Conservation (phyloP, 108 stramenopile species). For the Seminavis robusta region DNA sequence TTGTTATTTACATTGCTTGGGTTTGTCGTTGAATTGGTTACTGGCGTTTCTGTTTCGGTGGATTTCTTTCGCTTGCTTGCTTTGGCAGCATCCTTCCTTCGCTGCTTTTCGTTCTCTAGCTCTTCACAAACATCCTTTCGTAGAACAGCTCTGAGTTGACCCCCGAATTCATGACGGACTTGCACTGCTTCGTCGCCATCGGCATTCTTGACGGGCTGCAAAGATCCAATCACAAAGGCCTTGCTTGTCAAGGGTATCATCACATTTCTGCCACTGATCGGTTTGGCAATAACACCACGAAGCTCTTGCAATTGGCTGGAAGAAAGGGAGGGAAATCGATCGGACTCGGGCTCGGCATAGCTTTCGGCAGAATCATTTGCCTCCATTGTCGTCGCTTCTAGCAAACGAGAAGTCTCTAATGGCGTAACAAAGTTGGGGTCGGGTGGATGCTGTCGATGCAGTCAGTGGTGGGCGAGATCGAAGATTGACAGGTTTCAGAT, state of each 20-base stretch:
- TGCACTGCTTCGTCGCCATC: conserved; percentile 4
- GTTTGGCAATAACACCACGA: conserved; percentile 5
- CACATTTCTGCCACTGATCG: conserved; percentile 16
- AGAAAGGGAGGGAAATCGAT: no score
- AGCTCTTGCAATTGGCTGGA: no score
- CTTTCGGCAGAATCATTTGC: no score
- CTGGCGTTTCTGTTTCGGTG: neutral
- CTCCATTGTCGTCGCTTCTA: no score
- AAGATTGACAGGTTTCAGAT: no score
- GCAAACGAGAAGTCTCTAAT: no score
- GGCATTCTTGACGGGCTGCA: conserved; percentile 16
- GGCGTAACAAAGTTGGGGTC: no score
- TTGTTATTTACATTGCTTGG: conserved; percentile 4
- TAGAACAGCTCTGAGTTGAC: neutral
- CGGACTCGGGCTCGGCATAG: no score
- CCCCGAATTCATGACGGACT: conserved; percentile 2
- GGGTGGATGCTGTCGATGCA: no score
- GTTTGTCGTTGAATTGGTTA: conserved; percentile 3
- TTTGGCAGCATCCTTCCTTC: neutral
- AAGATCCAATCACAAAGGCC: conserved; percentile 33
- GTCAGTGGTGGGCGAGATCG: no score
- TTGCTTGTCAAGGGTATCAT: conserved; percentile 32
- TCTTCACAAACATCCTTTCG: neutral
- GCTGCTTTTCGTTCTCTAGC: neutral
- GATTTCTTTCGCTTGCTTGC: neutral